phyloP scores from a whole-genome alignment of 768 basidiomycete genomes.

The Trametes maxima region DNA sequence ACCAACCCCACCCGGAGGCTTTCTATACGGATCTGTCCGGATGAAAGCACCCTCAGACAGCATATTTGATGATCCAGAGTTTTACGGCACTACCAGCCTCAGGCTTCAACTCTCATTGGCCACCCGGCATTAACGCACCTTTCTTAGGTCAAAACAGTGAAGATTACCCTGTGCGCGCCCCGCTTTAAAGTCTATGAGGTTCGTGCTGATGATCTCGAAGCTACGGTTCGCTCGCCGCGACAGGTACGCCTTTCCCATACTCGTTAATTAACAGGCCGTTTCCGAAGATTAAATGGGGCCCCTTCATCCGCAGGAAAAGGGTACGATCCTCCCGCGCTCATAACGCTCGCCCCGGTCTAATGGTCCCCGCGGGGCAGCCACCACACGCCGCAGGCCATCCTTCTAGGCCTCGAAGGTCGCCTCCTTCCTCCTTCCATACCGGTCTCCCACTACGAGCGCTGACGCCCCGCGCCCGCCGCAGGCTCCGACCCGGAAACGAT shows the following conservation, averaged over 20 bases:
- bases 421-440: not conserved
- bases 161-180: conserved; percentile 73
- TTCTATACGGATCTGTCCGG: too few species aligned
- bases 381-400: conserved; percentile 85
- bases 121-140: not conserved
- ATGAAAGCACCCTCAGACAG: too few species aligned
- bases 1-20: too few species aligned
- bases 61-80: too few species aligned
- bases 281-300: not conserved
- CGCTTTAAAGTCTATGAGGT: not conserved
- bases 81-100: too few species aligned
- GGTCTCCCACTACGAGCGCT: not conserved
- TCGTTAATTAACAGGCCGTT: conserved; percentile 2
- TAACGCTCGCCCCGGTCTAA: conserved; percentile 5
- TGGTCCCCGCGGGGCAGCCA: conserved; percentile 49
- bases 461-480: conserved; percentile 24
- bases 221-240: conserved; percentile 93
- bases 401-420: conserved; percentile 74
- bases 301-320: conserved; percentile 62
- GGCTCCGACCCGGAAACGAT: conserved; percentile 93
- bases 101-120: not conserved
- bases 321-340: conserved; percentile 41
- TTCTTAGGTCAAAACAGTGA: conserved; percentile 70
- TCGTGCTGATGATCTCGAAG: conserved; percentile 38
- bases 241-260: conserved; percentile 50